Conservation (phyloP, 2,329 filamentous ascomycete species). For the Xylariaceae sp. region DNA sequence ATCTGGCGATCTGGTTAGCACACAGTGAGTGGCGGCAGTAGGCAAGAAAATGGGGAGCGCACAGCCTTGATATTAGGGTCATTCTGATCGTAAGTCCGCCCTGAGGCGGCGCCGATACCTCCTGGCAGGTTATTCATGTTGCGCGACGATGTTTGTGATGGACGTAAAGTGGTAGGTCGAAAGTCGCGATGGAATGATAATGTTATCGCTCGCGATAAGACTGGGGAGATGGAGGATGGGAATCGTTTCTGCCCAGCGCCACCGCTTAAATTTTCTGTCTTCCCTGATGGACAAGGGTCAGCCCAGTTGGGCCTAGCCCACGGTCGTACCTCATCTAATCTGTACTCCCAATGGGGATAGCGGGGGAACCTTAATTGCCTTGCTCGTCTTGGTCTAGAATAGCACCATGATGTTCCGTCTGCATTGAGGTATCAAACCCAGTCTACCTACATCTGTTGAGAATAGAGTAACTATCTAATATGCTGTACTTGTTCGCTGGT, state of each 20-base stretch:
- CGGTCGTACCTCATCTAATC: background rate
- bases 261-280: slow-evolving; percentile 17
- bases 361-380: too few species aligned
- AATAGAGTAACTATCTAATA: too few species aligned
- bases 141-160: background rate
- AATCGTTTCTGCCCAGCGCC: slow-evolving; percentile 25
- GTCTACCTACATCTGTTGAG: too few species aligned
- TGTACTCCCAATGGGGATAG: too few species aligned
- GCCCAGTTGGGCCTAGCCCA: background rate
- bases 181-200: slow-evolving; percentile 3
- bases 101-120: slow-evolving; percentile 21
- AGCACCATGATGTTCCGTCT: too few species aligned
- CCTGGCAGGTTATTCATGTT: slow-evolving; percentile 30
- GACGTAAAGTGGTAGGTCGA: background rate
- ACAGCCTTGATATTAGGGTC: slow-evolving; percentile 54
- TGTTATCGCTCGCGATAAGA: slow-evolving; percentile 15
- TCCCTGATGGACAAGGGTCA: background rate
- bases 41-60: slow-evolving; percentile 21
- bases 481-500: too few species aligned
- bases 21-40: background rate
- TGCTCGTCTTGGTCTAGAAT: too few species aligned
- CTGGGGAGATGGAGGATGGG: slow-evolving; percentile 7
- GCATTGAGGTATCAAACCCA: too few species aligned
- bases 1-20: slow-evolving; percentile 52
- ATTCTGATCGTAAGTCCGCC: slow-evolving; percentile 34